These are phyloP conservation scores for Teratosphaeria gauchensis DNA, from an alignment of 2,329 filamentous ascomycete genomes.

Conservation along the genomic window DNA sequence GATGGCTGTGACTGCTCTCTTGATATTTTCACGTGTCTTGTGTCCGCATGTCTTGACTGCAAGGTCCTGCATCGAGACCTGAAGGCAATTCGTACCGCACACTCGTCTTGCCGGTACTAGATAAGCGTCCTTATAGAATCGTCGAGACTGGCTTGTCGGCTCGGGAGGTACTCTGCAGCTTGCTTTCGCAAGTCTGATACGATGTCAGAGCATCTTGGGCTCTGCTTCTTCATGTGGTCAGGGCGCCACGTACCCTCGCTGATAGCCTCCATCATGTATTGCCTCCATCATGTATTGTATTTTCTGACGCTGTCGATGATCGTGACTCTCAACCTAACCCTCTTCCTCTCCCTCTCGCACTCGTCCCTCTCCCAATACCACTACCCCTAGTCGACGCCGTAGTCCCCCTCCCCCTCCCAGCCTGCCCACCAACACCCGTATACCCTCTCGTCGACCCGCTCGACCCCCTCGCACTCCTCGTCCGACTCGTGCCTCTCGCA, in stretches of 20 bases:
- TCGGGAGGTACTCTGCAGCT: too few species aligned
- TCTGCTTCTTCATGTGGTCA: too few species aligned
- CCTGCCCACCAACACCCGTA: conserved; percentile 34
- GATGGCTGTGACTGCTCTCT: background rate
- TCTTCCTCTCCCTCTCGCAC: conserved; percentile 3
- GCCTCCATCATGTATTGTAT: background rate
- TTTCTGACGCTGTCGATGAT: background rate
- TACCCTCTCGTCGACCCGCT: conserved; percentile 27
- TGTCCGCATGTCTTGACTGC: background rate
- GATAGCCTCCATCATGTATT: too few species aligned
- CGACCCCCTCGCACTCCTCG: conserved; percentile 21
- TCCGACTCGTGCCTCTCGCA: conserved; percentile 19
- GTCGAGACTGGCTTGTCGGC: too few species aligned
- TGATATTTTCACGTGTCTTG: too few species aligned
- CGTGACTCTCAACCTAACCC: background rate
- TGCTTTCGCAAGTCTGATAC: too few species aligned
- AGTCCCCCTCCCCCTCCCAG: conserved; percentile 45
- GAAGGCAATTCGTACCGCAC: too few species aligned
- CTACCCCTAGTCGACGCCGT: conserved; percentile 31
- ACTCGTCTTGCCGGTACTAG: too few species aligned
- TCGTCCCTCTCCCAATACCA: conserved; percentile 34
- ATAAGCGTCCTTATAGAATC: too few species aligned
- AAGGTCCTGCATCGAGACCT: too few species aligned
- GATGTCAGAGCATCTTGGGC: too few species aligned
- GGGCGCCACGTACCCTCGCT: background rate